phyloP scores from a whole-genome alignment of 306 rosid species.

The Alnus glutinosa region DNA sequence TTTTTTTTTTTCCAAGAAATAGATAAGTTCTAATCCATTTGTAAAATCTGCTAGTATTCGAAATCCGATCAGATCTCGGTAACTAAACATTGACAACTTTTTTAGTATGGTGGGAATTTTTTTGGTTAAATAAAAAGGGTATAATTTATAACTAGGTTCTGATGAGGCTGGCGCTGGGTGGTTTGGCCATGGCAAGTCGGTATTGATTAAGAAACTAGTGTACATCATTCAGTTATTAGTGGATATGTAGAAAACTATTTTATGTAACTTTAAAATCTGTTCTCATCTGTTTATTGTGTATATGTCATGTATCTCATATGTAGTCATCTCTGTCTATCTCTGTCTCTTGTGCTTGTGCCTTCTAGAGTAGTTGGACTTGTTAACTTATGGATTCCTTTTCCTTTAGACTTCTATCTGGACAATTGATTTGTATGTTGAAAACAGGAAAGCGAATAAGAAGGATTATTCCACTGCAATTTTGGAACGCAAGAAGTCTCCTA shows the following conservation, averaged over 20 bases:
- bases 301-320: background rate
- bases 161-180: too few species aligned
- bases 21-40: background rate
- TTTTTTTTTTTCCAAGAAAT: background rate
- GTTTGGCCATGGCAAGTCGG: background rate
- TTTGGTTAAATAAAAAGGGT: background rate
- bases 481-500: constrained; percentile 69
- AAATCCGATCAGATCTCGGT: background rate
- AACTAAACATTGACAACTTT: background rate
- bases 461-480: constrained; percentile 63
- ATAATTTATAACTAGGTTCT: too few species aligned
- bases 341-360: background rate
- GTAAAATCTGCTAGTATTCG: background rate
- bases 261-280: background rate
- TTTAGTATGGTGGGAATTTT: background rate
- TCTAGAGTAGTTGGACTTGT: background rate
- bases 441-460: constrained; percentile 47
- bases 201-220: background rate
- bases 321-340: background rate
- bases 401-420: background rate
- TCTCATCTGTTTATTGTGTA: background rate
- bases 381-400: background rate
- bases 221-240: background rate
- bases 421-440: constrained; percentile 16
- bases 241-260: background rate